phyloP scores from a whole-genome alignment of 75 land plant species.

The Sequoiadendron giganteum region DNA sequence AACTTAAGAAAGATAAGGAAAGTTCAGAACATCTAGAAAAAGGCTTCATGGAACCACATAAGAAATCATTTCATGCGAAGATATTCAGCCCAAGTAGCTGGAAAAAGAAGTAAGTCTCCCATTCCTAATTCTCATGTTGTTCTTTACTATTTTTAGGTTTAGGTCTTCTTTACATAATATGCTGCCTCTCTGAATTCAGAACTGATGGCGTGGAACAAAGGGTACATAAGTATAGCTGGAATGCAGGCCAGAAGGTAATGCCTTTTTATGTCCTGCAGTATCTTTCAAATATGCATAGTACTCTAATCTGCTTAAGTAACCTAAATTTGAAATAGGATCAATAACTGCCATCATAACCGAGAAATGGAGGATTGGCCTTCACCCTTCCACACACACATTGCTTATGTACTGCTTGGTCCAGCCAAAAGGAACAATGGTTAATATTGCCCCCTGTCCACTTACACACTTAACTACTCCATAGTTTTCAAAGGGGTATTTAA shows the following conservation, averaged over 20 bases:
- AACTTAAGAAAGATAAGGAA: background rate
- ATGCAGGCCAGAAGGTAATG: slow-evolving; percentile 8
- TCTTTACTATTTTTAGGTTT: background rate
- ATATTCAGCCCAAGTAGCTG: slow-evolving; percentile 8
- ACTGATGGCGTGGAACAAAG: background rate
- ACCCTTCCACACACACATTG: background rate
- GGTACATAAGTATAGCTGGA: background rate
- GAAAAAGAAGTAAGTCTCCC: background rate
- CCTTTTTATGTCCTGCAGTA: background rate
- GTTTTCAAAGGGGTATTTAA: background rate
- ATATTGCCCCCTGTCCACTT: background rate
- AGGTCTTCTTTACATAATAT: background rate
- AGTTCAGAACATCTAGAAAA: background rate
- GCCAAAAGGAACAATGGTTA: background rate
- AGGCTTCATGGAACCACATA: background rate
- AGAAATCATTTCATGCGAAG: background rate
- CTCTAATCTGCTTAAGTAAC: background rate
- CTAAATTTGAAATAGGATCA: background rate
- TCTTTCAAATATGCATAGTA: background rate
- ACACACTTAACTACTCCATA: background rate
- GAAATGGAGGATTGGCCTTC: background rate
- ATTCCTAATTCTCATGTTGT: background rate
- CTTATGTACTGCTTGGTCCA: background rate
- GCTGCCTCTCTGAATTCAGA: background rate
- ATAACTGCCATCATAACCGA: background rate